phyloP scores from a whole-genome alignment of 306 rosid species.

The Chamaecrista fasciculata region DNA sequence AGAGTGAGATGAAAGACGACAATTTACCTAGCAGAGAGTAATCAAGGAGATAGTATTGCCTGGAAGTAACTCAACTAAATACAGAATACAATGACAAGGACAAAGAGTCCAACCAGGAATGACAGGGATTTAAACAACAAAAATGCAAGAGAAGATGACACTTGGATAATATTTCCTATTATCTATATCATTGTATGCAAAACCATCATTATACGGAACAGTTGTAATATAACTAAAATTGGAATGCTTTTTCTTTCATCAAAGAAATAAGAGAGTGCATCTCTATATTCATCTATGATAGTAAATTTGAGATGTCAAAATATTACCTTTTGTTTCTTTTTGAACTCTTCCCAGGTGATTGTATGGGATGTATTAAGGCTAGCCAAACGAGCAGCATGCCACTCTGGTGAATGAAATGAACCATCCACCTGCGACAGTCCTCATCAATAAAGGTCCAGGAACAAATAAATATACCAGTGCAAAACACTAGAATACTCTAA shows the following conservation, averaged over 20 bases:
- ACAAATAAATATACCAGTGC: conserved; percentile 28
- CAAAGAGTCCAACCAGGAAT: neutral
- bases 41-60: neutral
- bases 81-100: neutral
- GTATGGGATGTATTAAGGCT: conserved; percentile 98
- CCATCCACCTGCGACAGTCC: conserved; percentile 99
- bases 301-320: neutral
- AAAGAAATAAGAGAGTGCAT: neutral
- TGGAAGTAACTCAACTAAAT: neutral
- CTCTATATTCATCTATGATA: neutral
- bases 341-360: conserved; percentile 94
- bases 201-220: neutral
- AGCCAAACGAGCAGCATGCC: conserved; percentile 99
- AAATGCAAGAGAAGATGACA: neutral
- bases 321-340: conserved; percentile 86
- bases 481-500: too few relatives aligned
- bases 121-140: conserved; percentile 2
- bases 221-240: neutral
- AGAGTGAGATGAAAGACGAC: conserved; percentile 15
- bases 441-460: conserved; percentile 73
- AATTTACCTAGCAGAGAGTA: conserved; percentile 8
- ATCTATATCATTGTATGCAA: neutral
- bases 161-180: neutral
- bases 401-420: conserved; percentile 99
- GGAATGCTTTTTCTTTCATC: neutral